phyloP scores from a whole-genome alignment of 2,329 filamentous ascomycete genomes.

The Aspergillus bombycis region DNA sequence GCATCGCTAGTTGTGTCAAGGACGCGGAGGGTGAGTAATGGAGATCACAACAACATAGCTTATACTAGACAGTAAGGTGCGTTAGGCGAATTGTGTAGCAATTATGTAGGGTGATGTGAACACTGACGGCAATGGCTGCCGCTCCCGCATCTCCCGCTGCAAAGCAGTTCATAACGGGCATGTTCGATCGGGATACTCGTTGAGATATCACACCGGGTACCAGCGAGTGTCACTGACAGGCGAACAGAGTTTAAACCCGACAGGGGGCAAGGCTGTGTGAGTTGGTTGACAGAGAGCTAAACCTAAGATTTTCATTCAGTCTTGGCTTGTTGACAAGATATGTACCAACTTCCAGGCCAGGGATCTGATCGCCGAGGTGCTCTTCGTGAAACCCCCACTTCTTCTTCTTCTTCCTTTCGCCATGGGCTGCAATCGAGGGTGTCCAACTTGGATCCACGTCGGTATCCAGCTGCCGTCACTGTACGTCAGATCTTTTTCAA shows the following conservation, averaged over 20 bases:
- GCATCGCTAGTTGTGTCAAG: constrained; percentile 25
- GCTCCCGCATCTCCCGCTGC: constrained; percentile 19
- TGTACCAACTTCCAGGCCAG: constrained; percentile 21
- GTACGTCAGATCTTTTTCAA: constrained; percentile 11
- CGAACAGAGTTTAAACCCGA: constrained; percentile 7
- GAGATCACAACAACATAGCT: constrained; percentile 22
- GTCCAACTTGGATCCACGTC: constrained; percentile 16
- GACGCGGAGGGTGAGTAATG: constrained; percentile 18
- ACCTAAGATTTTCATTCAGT: not conserved
- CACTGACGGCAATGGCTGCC: constrained; percentile 15
- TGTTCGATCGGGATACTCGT: constrained; percentile 12
- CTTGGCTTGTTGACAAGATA: constrained; percentile 16
- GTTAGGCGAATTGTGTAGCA: constrained; percentile 5
- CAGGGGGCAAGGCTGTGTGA: constrained; percentile 6
- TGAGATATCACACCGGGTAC: constrained; percentile 13
- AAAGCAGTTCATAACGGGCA: constrained; percentile 17
- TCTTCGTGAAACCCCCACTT: constrained; percentile 19
- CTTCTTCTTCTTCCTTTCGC: constrained; percentile 10
- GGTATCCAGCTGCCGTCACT: constrained; percentile 11
- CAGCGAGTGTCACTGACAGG: constrained; percentile 8
- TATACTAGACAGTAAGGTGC: constrained; percentile 19
- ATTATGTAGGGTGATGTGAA: constrained; percentile 8
- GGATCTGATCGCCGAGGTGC: constrained; percentile 25
- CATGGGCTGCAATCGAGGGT: constrained; percentile 16
- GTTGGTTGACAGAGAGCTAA: constrained; percentile 12